Conservation (phyloP, 768 basidiomycete genomes). For the Tulasnella sp. region DNA sequence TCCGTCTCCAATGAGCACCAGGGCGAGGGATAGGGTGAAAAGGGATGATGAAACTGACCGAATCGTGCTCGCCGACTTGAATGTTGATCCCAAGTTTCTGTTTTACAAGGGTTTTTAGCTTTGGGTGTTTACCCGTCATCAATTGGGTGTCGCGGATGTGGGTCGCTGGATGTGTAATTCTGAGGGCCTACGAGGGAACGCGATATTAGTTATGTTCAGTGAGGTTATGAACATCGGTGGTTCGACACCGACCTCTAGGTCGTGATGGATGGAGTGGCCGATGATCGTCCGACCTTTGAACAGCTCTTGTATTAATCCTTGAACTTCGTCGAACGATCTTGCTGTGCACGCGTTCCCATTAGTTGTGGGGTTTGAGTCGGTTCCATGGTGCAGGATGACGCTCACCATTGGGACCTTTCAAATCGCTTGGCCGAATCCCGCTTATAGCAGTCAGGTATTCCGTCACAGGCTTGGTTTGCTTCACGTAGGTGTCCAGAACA, state of each 20-base stretch:
- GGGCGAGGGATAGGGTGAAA: background rate
- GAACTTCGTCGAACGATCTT: conserved; percentile 65
- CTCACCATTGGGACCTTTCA: conserved; percentile 44
- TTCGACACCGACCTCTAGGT: conserved; percentile 61
- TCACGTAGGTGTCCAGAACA: conserved; percentile 74
- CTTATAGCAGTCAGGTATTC: conserved; percentile 89
- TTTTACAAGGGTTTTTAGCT: conserved; percentile 66
- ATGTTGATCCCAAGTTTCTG: conserved; percentile 71
- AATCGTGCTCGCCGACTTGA: conserved; percentile 82
- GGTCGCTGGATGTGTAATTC: conserved; percentile 57
- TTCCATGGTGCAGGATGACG: conserved; percentile 3
- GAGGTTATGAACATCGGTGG: background rate
- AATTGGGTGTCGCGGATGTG: conserved; percentile 61
- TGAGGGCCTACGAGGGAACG: conserved; percentile 42
- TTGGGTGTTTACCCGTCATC: conserved; percentile 31
- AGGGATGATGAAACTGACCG: conserved; percentile 50
- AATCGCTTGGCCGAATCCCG: conserved; percentile 66
- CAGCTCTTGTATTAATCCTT: conserved; percentile 62
- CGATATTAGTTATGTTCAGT: conserved; percentile 11
- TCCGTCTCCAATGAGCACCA: background rate
- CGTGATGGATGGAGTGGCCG: conserved; percentile 87
- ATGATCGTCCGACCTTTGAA: conserved; percentile 69
- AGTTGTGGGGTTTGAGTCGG: background rate
- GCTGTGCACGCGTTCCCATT: conserved; percentile 35
- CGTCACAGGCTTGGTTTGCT: conserved; percentile 74